phyloP scores from a whole-genome alignment of 345 rosid species.

The Ceriops tagal region DNA sequence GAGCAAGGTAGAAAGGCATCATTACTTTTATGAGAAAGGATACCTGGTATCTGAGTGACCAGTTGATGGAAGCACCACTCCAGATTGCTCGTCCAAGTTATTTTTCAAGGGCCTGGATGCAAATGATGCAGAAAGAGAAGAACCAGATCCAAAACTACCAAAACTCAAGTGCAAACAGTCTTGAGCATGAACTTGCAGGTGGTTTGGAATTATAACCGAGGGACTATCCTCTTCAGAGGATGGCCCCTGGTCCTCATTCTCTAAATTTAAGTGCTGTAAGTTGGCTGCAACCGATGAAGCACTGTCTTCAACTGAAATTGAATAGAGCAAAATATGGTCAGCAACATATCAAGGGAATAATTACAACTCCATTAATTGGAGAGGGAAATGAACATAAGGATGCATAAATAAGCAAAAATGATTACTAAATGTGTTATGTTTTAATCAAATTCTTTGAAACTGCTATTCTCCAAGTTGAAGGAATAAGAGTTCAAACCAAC shows the following conservation, averaged over 20 bases:
- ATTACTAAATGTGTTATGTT: no score
- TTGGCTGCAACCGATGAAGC: conserved; percentile 49
- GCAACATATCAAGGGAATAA: neutral
- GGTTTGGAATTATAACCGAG: conserved; percentile 87
- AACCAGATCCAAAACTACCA: conserved; percentile 85
- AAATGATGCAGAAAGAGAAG: conserved; percentile 44
- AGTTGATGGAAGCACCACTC: conserved; percentile 43
- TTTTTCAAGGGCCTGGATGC: conserved; percentile 50
- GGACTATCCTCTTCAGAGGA: conserved; percentile 61
- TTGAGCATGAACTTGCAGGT: conserved; percentile 73
- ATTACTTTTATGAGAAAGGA: conserved; percentile 1
- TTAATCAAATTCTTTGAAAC: no score
- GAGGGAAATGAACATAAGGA: no score
- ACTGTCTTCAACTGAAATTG: conserved; percentile 57
- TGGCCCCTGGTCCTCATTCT: conserved; percentile 49
- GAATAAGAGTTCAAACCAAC: no score
- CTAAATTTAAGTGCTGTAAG: conserved; percentile 51
- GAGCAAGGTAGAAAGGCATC: neutral
- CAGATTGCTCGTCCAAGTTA: conserved; percentile 59
- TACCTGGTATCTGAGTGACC: conserved; percentile 67
- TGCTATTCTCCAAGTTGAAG: no score
- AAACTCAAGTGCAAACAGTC: conserved; percentile 94
- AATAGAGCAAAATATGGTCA: conserved; percentile 14
- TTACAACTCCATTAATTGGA: neutral
- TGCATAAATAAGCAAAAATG: no score